phyloP scores from a whole-genome alignment of 1,139 yeast genomes.

The Geotrichum citri-aurantii region DNA sequence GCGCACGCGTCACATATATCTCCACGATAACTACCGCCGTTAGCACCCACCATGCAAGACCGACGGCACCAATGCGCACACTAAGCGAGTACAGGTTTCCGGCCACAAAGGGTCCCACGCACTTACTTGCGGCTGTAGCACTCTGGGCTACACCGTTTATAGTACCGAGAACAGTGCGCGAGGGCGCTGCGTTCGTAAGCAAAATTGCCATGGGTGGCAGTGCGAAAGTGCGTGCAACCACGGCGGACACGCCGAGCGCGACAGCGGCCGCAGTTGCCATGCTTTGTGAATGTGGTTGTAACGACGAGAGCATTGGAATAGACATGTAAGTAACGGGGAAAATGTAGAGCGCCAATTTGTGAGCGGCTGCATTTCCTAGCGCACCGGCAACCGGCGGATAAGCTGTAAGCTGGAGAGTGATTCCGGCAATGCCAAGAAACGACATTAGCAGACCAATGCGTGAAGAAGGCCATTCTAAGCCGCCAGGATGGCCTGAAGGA shows the following conservation, averaged over 20 bases:
- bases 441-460: constrained; percentile 53
- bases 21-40: constrained; percentile 32
- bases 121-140: constrained; percentile 49
- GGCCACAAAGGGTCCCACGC: constrained; percentile 52
- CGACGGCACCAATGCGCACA: constrained; percentile 41
- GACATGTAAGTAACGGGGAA: constrained; percentile 48
- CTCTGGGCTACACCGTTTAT: constrained; percentile 32
- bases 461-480: constrained; percentile 44
- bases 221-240: constrained; percentile 30
- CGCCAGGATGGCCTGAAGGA: constrained; percentile 40
- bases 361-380: constrained; percentile 45
- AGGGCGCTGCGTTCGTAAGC: constrained; percentile 31
- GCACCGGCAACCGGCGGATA: constrained; percentile 52
- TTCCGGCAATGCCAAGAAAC: constrained; percentile 51
- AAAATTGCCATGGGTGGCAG: constrained; percentile 33
- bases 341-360: constrained; percentile 40
- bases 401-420: constrained; percentile 44
- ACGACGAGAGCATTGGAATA: constrained; percentile 40
- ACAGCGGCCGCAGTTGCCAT: constrained; percentile 31
- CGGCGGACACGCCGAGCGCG: constrained; percentile 13
- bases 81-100: constrained; percentile 47
- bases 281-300: neutral
- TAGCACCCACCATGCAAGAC: constrained; percentile 50
- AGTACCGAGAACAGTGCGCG: constrained; percentile 26
- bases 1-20: constrained; percentile 24